A percentile compares a stretch with the other conserved stretches of the same genome.
These are phyloP conservation scores for Paecilomyces niveus DNA, from an alignment of 2,329 filamentous ascomycete species.

Conservation along the genomic window DNA sequence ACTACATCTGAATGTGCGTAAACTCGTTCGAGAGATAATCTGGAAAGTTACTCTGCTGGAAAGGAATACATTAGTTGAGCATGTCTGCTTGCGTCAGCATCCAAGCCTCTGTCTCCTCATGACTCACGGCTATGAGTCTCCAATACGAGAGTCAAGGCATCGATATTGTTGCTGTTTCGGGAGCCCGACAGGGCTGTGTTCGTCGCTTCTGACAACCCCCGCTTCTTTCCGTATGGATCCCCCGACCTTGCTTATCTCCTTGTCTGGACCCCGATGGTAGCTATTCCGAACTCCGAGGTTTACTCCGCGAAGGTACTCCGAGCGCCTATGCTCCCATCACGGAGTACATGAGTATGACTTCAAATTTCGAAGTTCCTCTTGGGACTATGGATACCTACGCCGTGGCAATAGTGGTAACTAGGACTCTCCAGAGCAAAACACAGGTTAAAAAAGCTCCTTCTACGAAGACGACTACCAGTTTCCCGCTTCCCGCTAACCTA, in stretches of 20 bases:
- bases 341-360: not conserved
- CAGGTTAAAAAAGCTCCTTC: not conserved
- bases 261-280: not conserved
- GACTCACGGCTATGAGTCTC: not conserved
- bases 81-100: not conserved
- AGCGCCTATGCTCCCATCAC: not conserved
- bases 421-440: not conserved
- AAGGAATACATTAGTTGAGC: not conserved
- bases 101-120: not conserved
- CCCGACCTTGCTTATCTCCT: not conserved
- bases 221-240: not conserved
- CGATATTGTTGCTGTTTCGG: not conserved
- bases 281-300: not conserved
- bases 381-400: not conserved
- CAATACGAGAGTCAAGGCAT: not conserved
- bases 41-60: not conserved
- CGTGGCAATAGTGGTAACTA: not conserved
- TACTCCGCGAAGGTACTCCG: not conserved
- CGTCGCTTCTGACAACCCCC: not conserved
- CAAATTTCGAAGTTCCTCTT: not conserved
- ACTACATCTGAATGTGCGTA: not conserved
- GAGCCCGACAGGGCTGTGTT: not conserved
- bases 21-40: not conserved
- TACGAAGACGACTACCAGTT: not conserved
- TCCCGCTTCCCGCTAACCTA: not conserved